A percentile compares a stretch with the other conserved stretches of the same genome.
phyloP scores from a whole-genome alignment of 2,329 filamentous ascomycete species.

The Allantophomopsis cytisporea region DNA sequence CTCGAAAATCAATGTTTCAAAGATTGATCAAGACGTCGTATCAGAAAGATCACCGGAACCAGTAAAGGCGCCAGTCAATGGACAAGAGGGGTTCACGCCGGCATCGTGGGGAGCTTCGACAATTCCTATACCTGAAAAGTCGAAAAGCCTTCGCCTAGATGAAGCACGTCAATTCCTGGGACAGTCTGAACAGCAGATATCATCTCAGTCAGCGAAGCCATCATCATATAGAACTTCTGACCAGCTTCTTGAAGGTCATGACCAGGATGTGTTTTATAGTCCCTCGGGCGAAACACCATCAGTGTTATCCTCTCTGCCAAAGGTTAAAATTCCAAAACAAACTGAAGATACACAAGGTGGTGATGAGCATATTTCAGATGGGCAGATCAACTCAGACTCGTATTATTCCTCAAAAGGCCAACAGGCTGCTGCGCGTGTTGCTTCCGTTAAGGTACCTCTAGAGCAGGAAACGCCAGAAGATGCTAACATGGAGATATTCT shows the following conservation, averaged over 20 bases:
- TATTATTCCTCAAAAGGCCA: conserved; percentile 21
- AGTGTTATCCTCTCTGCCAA: conserved; percentile 35
- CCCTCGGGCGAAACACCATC: conserved; percentile 30
- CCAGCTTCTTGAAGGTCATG: conserved; percentile 15
- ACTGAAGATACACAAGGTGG: conserved; percentile 20
- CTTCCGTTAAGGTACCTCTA: conserved; percentile 12
- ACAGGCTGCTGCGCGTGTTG: conserved; percentile 1
- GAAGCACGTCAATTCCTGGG: conserved; percentile 30
- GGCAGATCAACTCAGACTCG: conserved; percentile 13
- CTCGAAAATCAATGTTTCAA: conserved; percentile 6
- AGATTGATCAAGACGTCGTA: conserved; percentile 20
- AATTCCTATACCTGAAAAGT: conserved; percentile 21
- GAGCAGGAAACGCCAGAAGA: conserved; percentile 34
- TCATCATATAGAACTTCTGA: conserved; percentile 12
- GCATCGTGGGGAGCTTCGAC: conserved; percentile 23
- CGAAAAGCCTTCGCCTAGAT: conserved; percentile 19
- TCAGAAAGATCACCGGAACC: conserved; percentile 19
- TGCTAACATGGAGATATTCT: conserved; percentile 47
- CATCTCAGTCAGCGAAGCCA: conserved; percentile 30
- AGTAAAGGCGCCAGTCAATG: conserved; percentile 18
- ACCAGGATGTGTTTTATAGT: conserved; percentile 41
- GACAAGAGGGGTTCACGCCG: conserved; percentile 18
- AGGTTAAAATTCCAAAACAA: conserved; percentile 38
- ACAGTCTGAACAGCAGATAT: conserved; percentile 35
- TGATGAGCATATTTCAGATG: conserved; percentile 6